phyloP scores from a whole-genome alignment of 106 monocot species.

The Dendrobium nobile region DNA sequence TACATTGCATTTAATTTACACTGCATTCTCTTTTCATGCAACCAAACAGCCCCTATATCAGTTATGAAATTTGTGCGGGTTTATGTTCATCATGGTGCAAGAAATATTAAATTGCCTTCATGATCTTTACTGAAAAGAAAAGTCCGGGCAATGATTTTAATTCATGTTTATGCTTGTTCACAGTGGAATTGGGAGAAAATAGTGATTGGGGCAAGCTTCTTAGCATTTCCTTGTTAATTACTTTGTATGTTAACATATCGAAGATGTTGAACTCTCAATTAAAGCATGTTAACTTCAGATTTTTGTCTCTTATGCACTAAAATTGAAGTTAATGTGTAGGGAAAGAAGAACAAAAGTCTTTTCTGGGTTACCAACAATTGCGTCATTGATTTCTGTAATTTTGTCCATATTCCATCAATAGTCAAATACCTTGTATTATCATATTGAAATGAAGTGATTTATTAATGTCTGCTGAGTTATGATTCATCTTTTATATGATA shows the following conservation, averaged over 20 bases:
- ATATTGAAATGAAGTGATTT: too few species aligned
- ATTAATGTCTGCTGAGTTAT: too few species aligned
- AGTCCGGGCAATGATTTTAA: too few species aligned
- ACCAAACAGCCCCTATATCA: too few species aligned
- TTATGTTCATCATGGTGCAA: conserved; percentile 45
- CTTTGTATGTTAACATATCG: conserved; percentile 31
- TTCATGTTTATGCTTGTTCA: not conserved
- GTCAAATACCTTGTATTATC: too few species aligned
- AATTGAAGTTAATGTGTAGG: conserved; percentile 23
- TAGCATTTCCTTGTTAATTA: conserved; percentile 51
- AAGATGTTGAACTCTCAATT: not conserved
- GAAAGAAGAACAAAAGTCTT: conserved; percentile 57
- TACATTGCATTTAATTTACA: too few species aligned
- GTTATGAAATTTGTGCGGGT: conserved; percentile 55
- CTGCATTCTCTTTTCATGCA: too few species aligned
- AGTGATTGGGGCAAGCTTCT: conserved; percentile 41
- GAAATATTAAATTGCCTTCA: not conserved
- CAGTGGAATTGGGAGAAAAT: conserved; percentile 86
- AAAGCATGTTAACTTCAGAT: not conserved
- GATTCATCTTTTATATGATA: too few species aligned
- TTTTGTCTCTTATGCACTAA: not conserved
- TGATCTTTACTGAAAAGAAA: not conserved
- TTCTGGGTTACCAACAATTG: conserved; percentile 75
- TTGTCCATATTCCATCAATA: conserved; percentile 30
- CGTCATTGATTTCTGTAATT: conserved; percentile 62